phyloP scores from a whole-genome alignment of 208 protist genomes.

The Acanthamoeba lenticulata region DNA sequence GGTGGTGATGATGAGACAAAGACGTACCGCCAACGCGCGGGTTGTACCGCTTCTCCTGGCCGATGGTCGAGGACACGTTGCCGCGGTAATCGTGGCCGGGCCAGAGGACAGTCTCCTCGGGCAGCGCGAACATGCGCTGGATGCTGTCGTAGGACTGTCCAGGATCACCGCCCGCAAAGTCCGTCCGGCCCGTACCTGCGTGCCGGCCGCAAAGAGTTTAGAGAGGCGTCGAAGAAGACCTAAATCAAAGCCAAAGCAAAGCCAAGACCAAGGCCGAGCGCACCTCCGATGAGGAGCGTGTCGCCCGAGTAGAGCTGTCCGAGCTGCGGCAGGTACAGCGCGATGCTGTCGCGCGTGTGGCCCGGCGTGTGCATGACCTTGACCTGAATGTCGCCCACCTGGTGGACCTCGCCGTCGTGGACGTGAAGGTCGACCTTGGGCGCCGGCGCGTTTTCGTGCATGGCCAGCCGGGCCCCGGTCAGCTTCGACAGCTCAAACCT shows the following conservation, averaged over 20 bases:
- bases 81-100: background rate
- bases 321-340: background rate
- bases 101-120: constrained; percentile 3
- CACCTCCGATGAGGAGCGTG: constrained; percentile 2
- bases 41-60: background rate
- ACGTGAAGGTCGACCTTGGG: background rate
- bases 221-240: too few relatives aligned
- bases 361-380: constrained; percentile 6
- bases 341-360: background rate
- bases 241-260: too few relatives aligned
- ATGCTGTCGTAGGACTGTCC: constrained; percentile 24
- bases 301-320: background rate
- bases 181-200: background rate
- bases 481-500: background rate
- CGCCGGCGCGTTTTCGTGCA: constrained; percentile 4
- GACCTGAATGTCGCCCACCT: background rate
- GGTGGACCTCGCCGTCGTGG: background rate
- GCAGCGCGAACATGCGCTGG: constrained; percentile 5
- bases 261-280: too few relatives aligned
- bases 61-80: constrained; percentile 15
- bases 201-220: too few relatives aligned
- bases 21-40: background rate
- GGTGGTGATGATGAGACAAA: background rate
- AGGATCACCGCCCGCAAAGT: background rate
- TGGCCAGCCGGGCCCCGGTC: background rate